These are phyloP conservation scores for Pholiota conissans DNA, from an alignment of 768 basidiomycete genomes.

Conservation along the genomic window DNA sequence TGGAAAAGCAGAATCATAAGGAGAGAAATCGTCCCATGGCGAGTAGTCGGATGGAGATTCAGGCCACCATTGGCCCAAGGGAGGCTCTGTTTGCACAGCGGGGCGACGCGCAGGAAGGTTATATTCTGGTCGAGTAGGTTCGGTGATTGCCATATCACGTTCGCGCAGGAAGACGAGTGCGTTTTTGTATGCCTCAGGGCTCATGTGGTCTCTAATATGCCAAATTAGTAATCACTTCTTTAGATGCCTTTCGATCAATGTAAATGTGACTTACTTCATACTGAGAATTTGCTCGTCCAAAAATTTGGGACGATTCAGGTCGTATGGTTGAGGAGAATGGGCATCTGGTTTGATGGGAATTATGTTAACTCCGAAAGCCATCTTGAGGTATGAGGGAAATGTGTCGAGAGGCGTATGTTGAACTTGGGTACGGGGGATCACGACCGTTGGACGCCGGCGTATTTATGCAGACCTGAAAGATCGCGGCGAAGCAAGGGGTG, in stretches of 20 bases:
- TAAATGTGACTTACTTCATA: slow-evolving; percentile 1
- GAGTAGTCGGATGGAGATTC: no score
- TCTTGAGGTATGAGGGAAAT: background rate
- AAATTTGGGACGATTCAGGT: background rate
- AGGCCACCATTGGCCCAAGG: no score
- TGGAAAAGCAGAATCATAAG: no score
- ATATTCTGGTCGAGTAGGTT: slow-evolving; percentile 3
- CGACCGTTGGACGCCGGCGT: background rate
- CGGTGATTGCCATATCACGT: slow-evolving; percentile 7
- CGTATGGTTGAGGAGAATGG: background rate
- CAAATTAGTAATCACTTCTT: background rate
- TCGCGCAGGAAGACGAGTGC: slow-evolving; percentile 2
- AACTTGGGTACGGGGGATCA: slow-evolving; percentile 2
- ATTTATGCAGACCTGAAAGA: slow-evolving; percentile 16
- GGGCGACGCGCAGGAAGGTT: background rate
- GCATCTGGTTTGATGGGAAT: slow-evolving; percentile 3
- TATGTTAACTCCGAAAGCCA: slow-evolving; percentile 9
- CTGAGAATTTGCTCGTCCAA: background rate
- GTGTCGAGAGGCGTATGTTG: background rate
- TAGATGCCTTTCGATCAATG: background rate
- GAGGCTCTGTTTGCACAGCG: background rate
- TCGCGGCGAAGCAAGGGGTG: background rate
- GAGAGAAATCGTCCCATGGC: background rate
- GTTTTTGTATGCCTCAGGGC: background rate
- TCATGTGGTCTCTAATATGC: background rate